Evolutionary conservation across 1,139 yeast species (phyloP).

Genomic region (Yamadazyma dushanensis): DNA sequence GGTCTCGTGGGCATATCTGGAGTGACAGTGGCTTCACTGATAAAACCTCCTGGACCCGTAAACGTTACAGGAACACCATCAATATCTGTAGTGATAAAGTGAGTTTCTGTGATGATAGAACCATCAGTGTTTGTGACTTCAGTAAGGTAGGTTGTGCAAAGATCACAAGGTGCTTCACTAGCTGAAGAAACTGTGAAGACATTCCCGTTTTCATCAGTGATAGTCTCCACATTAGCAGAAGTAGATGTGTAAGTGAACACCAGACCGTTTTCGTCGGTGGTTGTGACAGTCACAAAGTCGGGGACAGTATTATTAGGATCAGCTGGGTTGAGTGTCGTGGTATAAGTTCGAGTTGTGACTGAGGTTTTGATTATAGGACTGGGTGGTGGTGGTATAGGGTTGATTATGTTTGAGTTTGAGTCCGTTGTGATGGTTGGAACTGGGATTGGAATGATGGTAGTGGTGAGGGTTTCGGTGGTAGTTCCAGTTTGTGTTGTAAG

Average conservation of each 20-base stretch:
- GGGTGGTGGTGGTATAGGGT: neutral
- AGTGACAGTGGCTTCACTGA: neutral
- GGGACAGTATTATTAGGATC: too few species aligned
- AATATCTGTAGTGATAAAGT: neutral
- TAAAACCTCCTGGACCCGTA: neutral
- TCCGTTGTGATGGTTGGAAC: too few species aligned
- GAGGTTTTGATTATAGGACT: neutral
- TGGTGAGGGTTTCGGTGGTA: neutral
- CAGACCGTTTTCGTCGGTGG: neutral
- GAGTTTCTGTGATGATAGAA: neutral
- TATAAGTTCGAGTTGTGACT: neutral
- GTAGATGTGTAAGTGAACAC: neutral
- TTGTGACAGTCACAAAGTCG: neutral
- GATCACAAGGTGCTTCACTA: neutral
- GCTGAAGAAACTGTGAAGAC: neutral
- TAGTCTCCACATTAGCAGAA: neutral
- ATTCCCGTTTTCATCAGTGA: neutral
- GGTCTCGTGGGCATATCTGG: neutral
- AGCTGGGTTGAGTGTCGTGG: neutral
- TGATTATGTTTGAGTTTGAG: too few species aligned
- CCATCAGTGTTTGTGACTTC: neutral
- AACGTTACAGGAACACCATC: neutral
- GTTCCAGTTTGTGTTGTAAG: neutral
- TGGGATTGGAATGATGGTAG: neutral
- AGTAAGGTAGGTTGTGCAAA: neutral